These are phyloP conservation scores for Tylopilus rubrobrunneus DNA, from an alignment of 768 basidiomycete genomes.

Conservation along the genomic window DNA sequence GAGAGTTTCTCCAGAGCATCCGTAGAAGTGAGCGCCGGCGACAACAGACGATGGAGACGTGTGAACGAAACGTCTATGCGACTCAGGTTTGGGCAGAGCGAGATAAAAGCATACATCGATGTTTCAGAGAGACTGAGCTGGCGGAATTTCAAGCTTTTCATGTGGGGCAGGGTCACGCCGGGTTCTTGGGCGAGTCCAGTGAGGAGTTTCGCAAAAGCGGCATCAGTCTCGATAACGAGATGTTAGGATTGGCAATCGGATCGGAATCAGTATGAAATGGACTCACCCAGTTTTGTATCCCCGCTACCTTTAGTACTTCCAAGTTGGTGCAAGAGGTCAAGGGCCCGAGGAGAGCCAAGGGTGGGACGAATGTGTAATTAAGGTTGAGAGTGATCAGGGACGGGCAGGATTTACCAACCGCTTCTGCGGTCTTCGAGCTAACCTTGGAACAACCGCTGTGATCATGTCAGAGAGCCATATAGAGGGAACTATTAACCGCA, in stretches of 20 bases:
- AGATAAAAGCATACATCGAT: conserved; percentile 40
- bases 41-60: conserved; percentile 37
- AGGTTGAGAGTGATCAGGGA: conserved; percentile 50
- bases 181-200: conserved; percentile 16
- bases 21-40: neutral
- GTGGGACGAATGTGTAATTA: conserved; percentile 55
- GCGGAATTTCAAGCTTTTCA: conserved; percentile 58
- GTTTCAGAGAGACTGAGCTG: conserved; percentile 49
- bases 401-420: conserved; percentile 39
- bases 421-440: conserved; percentile 44
- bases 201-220: conserved; percentile 46
- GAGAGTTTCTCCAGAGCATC: conserved; percentile 55
- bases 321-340: conserved; percentile 37
- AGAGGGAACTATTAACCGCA: conserved; percentile 26
- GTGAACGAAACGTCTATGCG: conserved; percentile 69
- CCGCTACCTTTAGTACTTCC: conserved; percentile 59
- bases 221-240: conserved; percentile 46
- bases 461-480: conserved; percentile 13
- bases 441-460: conserved; percentile 60
- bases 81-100: conserved; percentile 45
- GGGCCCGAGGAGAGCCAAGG: conserved; percentile 43
- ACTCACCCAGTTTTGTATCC: conserved; percentile 58
- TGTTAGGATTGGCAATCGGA: neutral
- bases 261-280: neutral
- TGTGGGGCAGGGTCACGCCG: conserved; percentile 32